Base-by-base conservation (phyloP, 2,329 filamentous ascomycete species). In the Ascochyta rabiei region DNA sequence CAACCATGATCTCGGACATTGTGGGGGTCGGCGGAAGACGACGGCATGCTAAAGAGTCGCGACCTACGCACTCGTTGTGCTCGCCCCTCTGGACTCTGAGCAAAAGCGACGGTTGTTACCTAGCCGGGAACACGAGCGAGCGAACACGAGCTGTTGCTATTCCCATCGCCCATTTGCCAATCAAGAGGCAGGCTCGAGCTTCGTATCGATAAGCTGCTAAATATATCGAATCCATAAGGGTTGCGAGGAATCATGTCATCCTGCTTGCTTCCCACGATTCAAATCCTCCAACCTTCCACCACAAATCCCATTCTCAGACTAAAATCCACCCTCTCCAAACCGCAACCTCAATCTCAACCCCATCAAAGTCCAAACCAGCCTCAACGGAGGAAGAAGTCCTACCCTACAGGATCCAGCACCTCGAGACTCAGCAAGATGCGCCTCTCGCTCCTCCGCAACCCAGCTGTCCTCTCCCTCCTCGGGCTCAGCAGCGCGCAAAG, bases 391-490 rank as follows among this genome's bases (percentile, higher is more conserved):
- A 31, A 19, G n/a, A 48, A 44, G 19, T 7, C 26, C 21, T 53
- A 53, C 34, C 39, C 44, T 3, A 4, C 33, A 5, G 35, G 39
- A 21, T 16, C 31, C 18, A 24, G 16, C 16, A n/a, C 15, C 15
- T 39, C 46, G 3, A 28, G 13, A 24, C 18, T 48, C 15, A 31
- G 26, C 53, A 61, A 53, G 34, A 66, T 64, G 62, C 57, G 53
- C 24, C 45, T 44, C 43, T 48, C 56, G 1, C 18, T 45, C 2
- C 44, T 63, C 33, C 16, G 31, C 16, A 53, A 40, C 23, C 50
- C 60, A 23, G 47, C 55, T 0, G 44, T 63, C 12, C 41, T 63
- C 35, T 60, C 62, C 35, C 53, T 66, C 26, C 42, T 65, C 6
- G 53, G 57, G 4, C 30, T 59, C 26, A 49, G 51, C 1, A 53